Base-by-base conservation (phyloP, 495 filamentous ascomycete species). In the Thozetella sp. region DNA sequence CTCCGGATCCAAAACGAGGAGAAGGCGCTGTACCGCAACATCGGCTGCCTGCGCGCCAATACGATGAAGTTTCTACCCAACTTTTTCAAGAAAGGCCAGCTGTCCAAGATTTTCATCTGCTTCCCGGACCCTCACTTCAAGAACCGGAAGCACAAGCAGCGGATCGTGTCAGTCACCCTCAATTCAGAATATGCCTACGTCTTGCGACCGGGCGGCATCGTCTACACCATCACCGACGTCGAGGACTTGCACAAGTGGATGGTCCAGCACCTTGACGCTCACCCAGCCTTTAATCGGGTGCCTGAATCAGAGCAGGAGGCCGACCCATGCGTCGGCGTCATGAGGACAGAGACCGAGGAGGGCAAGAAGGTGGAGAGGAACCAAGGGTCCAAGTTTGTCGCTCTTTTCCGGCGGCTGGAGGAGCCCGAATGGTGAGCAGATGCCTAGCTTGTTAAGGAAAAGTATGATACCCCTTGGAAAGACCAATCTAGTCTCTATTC, bases 101-200 rank as follows among this genome's bases (percentile, higher is more conserved):
- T 99, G 25, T 83, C 82, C 56, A 94, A 93, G 71, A 90, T 97
- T 70, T 99, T 97, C 72, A 90, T 99, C 68, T 97, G 95, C 78
- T 99, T 99, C 75, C 95, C 95, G 0, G 95, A 99, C 68, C 95
- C 95, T 61, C 95, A 99, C 72, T 99, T 99, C 80, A 99, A 99
- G 78, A 85, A 89, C 23, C 86, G 94, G 53, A 99, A 99, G 76
- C 96, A 97, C 76, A 99, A 98, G 74, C 92, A 93, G 56, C 79
- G 95, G 4, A 99, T 99, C 67, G 88, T 99, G 22, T 92, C 90
- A n/a, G 81, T 89, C 52, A 91, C 89, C 3, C 77, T 99, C 57
- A 91, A 90, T 65, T 89, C 91, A 0, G 95, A 99, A 74, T 99
- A 99, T 73, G 95, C 95, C 0, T 99, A 91, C 69, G 90, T 90